Evolutionary conservation across 495 filamentous ascomycete species (phyloP), one percentile per base, ranked within the genome.

Genomic region (Saxophila tyrrhenica): DNA sequence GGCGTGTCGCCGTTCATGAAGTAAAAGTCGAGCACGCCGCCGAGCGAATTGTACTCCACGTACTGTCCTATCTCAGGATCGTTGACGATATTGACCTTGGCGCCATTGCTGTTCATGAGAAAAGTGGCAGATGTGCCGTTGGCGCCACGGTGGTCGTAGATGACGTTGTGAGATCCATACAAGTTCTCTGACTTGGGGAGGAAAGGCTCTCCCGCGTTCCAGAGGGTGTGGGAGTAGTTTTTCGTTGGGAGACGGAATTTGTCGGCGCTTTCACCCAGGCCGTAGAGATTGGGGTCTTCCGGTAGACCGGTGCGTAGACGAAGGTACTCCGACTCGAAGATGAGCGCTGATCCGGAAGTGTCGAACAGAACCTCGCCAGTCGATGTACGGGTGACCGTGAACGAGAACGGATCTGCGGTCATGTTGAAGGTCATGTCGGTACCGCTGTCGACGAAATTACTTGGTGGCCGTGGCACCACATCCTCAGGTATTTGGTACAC

Each of bases 11-110:
- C 78, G 51, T 80, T 74, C 20, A 91, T 65, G 69, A 92, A 90
- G 68, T 90, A 91, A 39, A 94, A 79, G 65, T 94, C 88, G 8
- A 94, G 55, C n/a, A 91, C 74, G 24, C 88, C 88, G 39, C 87
- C 86, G 1, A 91, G 72, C 20, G 78, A 78, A 62, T 91, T 88
- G 71, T 90, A 94, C 68, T 92, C 85, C 32, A 94, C 74, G 57
- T 83, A 90, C 60, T 89, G 84, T 8, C 78, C 77, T 0, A 72
- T 75, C 22, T 74, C 66, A 25, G 70, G 67, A 15, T 75, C 78
- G 57, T 81, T 78, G 65, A 86, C 76, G 72, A 92, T 83, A 59
- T 84, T 83, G 71, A 94, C 73, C 55, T 94, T 87, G 84, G 90
- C 89, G 10, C 87, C 88, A 62, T 89, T 87, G 45, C 80, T 83